Conservation (phyloP, 108 stramenopile genomes). For the Chaetoceros tenuissimus region DNA sequence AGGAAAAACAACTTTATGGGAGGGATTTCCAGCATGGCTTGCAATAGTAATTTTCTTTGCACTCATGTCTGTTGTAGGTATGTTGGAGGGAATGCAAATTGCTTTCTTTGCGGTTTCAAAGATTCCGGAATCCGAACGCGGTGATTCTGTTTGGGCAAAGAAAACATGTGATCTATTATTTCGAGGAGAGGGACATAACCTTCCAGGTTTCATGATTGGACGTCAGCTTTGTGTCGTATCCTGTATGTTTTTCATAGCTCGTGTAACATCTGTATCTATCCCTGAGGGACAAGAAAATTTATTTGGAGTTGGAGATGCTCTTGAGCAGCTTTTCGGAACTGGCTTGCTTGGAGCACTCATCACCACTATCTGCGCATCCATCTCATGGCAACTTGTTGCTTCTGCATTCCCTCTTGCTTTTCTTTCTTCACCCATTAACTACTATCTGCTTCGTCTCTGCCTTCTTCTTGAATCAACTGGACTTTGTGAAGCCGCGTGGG, state of each 20-base stretch:
- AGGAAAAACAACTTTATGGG: slow-evolving; percentile 62
- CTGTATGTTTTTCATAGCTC: slow-evolving; percentile 63
- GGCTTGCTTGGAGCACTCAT: slow-evolving; percentile 59
- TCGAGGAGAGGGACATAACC: slow-evolving; percentile 36
- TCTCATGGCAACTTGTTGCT: slow-evolving; percentile 61
- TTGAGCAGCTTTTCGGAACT: slow-evolving; percentile 55
- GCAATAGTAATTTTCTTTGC: slow-evolving; percentile 42
- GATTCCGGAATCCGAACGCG: slow-evolving; percentile 41
- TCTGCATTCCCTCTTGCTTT: slow-evolving; percentile 54
- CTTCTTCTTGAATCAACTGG: slow-evolving; percentile 48
- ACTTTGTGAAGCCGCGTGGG: slow-evolving; percentile 56
- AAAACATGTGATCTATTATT: slow-evolving; percentile 45
- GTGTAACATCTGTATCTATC: slow-evolving; percentile 45
- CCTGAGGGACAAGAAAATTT: slow-evolving; percentile 26
- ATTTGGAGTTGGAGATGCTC: slow-evolving; percentile 45
- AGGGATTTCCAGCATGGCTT: slow-evolving; percentile 33
- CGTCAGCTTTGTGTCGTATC: slow-evolving; percentile 59
- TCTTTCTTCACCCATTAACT: slow-evolving; percentile 46
- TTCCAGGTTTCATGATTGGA: slow-evolving; percentile 63
- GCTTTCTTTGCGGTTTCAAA: slow-evolving; percentile 69
- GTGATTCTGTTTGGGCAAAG: slow-evolving; percentile 36
- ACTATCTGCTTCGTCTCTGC: slow-evolving; percentile 35
- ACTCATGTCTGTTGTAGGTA: slow-evolving; percentile 46
- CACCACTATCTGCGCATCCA: slow-evolving; percentile 59
- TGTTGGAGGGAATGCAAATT: slow-evolving; percentile 74